Conservation (phyloP, 75 land plant species). For the Pinus albicaulis region DNA sequence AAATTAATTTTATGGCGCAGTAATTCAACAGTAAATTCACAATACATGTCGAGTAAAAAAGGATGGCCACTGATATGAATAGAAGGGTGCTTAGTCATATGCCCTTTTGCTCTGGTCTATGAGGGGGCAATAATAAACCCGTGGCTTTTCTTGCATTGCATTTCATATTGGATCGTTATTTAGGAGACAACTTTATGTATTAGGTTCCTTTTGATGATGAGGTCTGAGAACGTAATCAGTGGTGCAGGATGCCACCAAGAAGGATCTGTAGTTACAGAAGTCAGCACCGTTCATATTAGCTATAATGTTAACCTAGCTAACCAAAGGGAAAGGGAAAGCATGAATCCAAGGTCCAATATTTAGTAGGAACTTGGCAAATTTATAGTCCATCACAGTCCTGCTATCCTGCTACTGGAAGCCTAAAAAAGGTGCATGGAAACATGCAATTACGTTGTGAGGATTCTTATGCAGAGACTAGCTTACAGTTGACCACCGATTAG, state of each 20-base stretch:
- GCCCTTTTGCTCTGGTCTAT: not conserved
- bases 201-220: not conserved
- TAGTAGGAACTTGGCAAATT: no score
- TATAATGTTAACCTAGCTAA: not conserved
- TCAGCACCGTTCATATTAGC: no score
- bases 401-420: not conserved
- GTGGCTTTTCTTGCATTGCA: not conserved
- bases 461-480: not conserved
- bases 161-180: not conserved
- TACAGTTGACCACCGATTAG: not conserved
- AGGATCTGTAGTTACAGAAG: not conserved
- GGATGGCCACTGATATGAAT: not conserved
- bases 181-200: not conserved
- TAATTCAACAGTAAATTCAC: not conserved
- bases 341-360: not conserved
- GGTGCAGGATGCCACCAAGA: not conserved
- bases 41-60: no score
- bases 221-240: not conserved
- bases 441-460: not conserved
- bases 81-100: not conserved
- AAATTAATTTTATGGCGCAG: not conserved
- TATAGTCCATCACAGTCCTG: not conserved
- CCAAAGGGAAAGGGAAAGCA: not conserved
- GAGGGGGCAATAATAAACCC: not conserved
- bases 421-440: not conserved